Evolutionary conservation across 2,329 filamentous ascomycete species (phyloP), one percentile per base, ranked within the genome.

Genomic region (Penicillium digitatum): DNA sequence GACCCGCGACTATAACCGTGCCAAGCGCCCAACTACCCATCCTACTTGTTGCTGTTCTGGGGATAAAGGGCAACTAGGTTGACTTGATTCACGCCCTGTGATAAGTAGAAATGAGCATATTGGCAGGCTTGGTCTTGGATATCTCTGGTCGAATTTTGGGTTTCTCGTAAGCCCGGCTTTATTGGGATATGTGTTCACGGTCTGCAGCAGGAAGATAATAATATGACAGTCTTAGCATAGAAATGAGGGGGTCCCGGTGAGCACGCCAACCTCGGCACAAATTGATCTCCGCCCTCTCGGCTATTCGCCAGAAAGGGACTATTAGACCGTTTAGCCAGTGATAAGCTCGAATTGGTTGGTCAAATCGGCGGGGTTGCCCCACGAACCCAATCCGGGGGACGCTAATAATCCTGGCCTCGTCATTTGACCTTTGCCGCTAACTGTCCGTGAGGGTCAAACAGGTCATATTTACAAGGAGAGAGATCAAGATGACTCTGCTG

Each of bases 21-120:
- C n/a, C n/a, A n/a, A n/a, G n/a, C n/a, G n/a, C n/a, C n/a, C n/a
- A n/a, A n/a, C 87, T 38, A 89, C 66, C 82, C 86, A 87, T 3
- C n/a, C n/a, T 89, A 88, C 52, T 89, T 85, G 0, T 84, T 79
- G 14, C 83, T 82, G 69, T 89, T 90, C 63, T 78, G 80, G 70
- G 89, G 81, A 69, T 86, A 88, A 56, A 89, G 77, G 3, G 80
- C 83, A 0, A 89, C 84, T 2, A 88, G 74, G 32, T 88, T 79
- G 3, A 81, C 79, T 0, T 81, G 79, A 63, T 78, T 74, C 18
- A 89, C 80, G 4, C 83, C 85, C 29, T 82, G 74, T 1, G 78
- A 70, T 2, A 83, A 75, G 63, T 87, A 85, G 73, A 82, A 87
- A 55, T 85, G 79, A 0, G 79, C 86, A 60, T 82, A 88, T 62